Percentiles rank a stretch among this genome's conserved stretches.
phyloP scores from a whole-genome alignment of 1,139 yeast genomes.

The Blastobotrys persicus region DNA sequence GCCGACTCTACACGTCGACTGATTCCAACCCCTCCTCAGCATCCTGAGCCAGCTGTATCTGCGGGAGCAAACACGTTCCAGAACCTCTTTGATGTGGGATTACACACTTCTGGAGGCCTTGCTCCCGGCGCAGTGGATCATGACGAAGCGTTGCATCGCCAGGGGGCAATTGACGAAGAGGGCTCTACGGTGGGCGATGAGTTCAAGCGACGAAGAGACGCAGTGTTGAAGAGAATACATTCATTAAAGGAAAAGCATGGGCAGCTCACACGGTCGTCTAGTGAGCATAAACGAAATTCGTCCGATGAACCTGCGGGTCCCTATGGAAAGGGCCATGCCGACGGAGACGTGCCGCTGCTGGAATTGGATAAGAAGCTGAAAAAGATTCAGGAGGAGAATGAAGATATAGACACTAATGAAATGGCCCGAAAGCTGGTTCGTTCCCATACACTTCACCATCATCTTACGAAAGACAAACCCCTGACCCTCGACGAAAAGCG shows the following conservation, averaged over 20 bases:
- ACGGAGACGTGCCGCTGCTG: conserved; percentile 29
- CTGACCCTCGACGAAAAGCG: neutral
- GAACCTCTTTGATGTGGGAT: conserved; percentile 29
- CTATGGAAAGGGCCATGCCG: conserved; percentile 8
- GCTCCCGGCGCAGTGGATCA: conserved; percentile 32
- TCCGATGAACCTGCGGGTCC: neutral
- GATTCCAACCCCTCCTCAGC: conserved; percentile 5
- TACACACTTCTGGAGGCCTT: conserved; percentile 31
- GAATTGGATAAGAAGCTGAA: conserved; percentile 28
- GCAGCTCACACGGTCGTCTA: neutral
- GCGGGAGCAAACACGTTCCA: conserved; percentile 13
- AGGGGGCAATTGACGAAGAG: conserved; percentile 6
- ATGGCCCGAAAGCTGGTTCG: conserved; percentile 29
- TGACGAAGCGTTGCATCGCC: conserved; percentile 14
- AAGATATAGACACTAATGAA: conserved; percentile 24
- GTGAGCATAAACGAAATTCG: neutral
- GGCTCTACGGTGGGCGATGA: conserved; percentile 11
- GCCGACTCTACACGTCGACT: neutral
- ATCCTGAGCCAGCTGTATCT: neutral
- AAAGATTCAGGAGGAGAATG: conserved; percentile 21
- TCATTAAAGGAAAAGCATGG: neutral
- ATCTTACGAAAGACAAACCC: neutral
- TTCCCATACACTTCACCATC: conserved; percentile 21
- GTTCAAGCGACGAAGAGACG: conserved; percentile 15
- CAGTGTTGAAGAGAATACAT: conserved; percentile 6